phyloP scores from a whole-genome alignment of 192 early-diverging fungal genomes.

The Linnemannia hyalina region DNA sequence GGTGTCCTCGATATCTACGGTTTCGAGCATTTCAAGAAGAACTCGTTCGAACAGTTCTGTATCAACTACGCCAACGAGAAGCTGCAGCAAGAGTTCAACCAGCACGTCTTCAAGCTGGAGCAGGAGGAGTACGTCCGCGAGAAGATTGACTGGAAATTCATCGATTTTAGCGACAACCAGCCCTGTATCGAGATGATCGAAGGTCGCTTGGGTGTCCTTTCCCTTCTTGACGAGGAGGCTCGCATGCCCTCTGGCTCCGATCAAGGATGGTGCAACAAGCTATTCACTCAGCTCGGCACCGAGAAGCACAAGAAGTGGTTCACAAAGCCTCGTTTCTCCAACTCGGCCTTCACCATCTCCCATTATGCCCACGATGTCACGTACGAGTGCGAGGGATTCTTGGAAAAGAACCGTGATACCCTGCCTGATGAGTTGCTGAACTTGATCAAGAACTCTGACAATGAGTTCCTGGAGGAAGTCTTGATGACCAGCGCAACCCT shows the following conservation, averaged over 20 bases:
- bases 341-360: slow-evolving; percentile 89
- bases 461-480: slow-evolving; percentile 87
- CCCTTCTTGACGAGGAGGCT: slow-evolving; percentile 92
- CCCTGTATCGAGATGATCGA: slow-evolving; percentile 99
- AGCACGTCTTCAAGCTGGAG: slow-evolving; percentile 98
- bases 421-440: slow-evolving; percentile 92
- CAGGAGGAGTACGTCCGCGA: slow-evolving; percentile 98
- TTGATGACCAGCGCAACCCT: slow-evolving; percentile 70
- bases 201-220: slow-evolving; percentile 92
- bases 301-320: slow-evolving; percentile 82
- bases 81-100: slow-evolving; percentile 98
- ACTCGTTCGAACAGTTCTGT: slow-evolving; percentile 99
- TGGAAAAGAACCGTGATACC: slow-evolving; percentile 99
- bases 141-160: slow-evolving; percentile 97
- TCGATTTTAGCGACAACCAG: slow-evolving; percentile 99
- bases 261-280: slow-evolving; percentile 86
- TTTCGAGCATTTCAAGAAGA: slow-evolving; percentile 99
- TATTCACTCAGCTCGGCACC: slow-evolving; percentile 86
- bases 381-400: slow-evolving; percentile 94
- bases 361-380: slow-evolving; percentile 97
- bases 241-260: slow-evolving; percentile 91
- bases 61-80: slow-evolving; percentile 99
- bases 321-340: slow-evolving; percentile 92
- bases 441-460: slow-evolving; percentile 81
- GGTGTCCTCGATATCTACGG: slow-evolving; percentile 99